Conservation (phyloP, 2,329 filamentous ascomycete genomes). For the Aspergillus sp. region DNA sequence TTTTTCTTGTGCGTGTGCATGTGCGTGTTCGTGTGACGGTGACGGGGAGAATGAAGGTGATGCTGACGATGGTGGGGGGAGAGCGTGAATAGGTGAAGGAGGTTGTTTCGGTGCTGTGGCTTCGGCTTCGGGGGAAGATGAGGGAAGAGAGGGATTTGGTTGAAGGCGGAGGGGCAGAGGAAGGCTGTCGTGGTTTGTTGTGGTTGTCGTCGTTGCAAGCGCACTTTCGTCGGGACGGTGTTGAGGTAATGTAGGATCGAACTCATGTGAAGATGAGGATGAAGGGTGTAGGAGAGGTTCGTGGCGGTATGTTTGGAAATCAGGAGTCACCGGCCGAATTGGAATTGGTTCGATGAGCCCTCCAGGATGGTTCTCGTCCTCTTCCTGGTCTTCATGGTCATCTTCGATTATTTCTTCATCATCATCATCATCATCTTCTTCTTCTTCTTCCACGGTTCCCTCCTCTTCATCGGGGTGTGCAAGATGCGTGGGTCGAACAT, state of each 20-base stretch:
- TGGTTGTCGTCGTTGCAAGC: background rate
- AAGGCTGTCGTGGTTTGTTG: constrained; percentile 8
- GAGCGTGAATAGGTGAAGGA: constrained; percentile 27
- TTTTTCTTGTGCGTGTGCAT: no score
- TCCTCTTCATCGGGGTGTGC: constrained; percentile 13
- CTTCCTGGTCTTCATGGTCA: background rate
- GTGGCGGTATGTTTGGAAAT: constrained; percentile 4
- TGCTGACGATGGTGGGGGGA: constrained; percentile 15
- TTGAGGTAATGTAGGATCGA: constrained; percentile 41
- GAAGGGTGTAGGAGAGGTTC: background rate
- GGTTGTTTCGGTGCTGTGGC: constrained; percentile 28
- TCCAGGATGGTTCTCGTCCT: background rate
- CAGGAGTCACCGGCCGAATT: constrained; percentile 2
- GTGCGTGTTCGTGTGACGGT: no score
- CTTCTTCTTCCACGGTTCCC: constrained; percentile 5
- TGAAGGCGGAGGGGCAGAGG: constrained; percentile 32
- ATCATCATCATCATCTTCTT: constrained; percentile 3
- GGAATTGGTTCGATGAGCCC: background rate
- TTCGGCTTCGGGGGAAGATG: constrained; percentile 25
- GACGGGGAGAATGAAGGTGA: constrained; percentile 3
- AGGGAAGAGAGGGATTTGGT: constrained; percentile 24
- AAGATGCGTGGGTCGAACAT: constrained; percentile 14
- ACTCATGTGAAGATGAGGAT: constrained; percentile 1
- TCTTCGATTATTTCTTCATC: constrained; percentile 5
- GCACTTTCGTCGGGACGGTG: constrained; percentile 32